phyloP scores from a whole-genome alignment of 352 stramenopile genomes.

The Pythium guiyangense region DNA sequence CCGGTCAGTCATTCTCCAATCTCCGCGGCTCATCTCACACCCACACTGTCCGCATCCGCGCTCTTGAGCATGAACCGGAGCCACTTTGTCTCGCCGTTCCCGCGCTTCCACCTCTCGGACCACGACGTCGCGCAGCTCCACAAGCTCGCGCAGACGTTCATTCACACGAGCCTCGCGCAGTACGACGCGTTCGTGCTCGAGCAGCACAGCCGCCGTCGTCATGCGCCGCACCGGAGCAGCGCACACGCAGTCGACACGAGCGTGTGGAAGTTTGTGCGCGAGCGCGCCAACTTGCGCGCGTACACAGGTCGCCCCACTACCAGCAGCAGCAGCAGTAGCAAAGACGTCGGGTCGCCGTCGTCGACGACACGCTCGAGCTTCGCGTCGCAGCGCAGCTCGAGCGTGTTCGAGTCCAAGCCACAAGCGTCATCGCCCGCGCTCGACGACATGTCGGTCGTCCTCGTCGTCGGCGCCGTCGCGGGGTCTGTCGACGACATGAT shows the following conservation, averaged over 20 bases:
- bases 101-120: slow-evolving; percentile 4
- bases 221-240: background rate
- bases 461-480: slow-evolving; percentile 24
- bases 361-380: background rate
- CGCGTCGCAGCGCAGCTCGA: background rate
- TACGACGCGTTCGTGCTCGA: slow-evolving; percentile 8
- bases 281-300: slow-evolving; percentile 5
- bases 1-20: background rate
- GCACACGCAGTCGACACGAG: background rate
- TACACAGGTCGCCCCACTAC: background rate
- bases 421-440: background rate
- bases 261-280: slow-evolving; percentile 3
- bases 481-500: slow-evolving; percentile 35
- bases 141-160: background rate
- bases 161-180: background rate
- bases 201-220: background rate
- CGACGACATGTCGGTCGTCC: slow-evolving; percentile 17
- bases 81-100: slow-evolving; percentile 8
- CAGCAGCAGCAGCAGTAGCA: background rate
- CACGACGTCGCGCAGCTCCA: slow-evolving; percentile 2
- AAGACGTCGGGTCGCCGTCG: background rate
- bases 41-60: too few species aligned
- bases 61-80: background rate
- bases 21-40: background rate
- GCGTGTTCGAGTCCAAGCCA: background rate